A percentile compares a stretch with the other conserved stretches of the same genome.
Conservation (phyloP, 345 rosid species). For the Sapria himalayana region DNA sequence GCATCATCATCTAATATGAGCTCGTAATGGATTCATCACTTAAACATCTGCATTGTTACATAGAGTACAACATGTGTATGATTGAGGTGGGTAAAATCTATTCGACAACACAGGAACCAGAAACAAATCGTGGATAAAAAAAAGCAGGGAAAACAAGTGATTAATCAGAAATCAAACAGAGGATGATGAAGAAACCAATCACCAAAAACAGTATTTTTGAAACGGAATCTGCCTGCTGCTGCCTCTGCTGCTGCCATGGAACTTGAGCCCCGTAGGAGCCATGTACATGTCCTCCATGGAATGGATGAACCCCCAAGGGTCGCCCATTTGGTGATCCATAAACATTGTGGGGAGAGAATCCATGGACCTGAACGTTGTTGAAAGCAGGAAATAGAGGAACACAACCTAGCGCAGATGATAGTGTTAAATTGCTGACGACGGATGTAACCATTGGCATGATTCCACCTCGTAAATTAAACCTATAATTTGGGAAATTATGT, state of each 20-base stretch:
- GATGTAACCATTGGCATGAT: slow-evolving; percentile 47
- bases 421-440: slow-evolving; percentile 45
- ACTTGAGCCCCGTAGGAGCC: no score
- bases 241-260: slow-evolving; percentile 15
- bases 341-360: slow-evolving; percentile 41
- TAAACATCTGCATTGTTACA: no score
- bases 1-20: no score
- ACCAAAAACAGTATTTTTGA: slow-evolving; percentile 35
- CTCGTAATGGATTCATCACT: no score
- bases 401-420: slow-evolving; percentile 41
- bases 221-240: slow-evolving; percentile 31
- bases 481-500: slow-evolving; percentile 25
- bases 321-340: slow-evolving; percentile 46
- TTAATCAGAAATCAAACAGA: slow-evolving; percentile 36
- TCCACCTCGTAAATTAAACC: slow-evolving; percentile 56
- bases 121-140: no score
- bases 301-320: slow-evolving; percentile 28
- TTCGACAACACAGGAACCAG: no score
- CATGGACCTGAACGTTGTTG: slow-evolving; percentile 55
- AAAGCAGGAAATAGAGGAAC: slow-evolving; percentile 50
- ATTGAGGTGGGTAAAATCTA: no score
- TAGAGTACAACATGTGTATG: no score
- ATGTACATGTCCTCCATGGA: slow-evolving; percentile 36
- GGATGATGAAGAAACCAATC: slow-evolving; percentile 29
- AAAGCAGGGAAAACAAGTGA: no score